phyloP scores from a whole-genome alignment of 768 basidiomycete genomes.

The Collybia sordida region DNA sequence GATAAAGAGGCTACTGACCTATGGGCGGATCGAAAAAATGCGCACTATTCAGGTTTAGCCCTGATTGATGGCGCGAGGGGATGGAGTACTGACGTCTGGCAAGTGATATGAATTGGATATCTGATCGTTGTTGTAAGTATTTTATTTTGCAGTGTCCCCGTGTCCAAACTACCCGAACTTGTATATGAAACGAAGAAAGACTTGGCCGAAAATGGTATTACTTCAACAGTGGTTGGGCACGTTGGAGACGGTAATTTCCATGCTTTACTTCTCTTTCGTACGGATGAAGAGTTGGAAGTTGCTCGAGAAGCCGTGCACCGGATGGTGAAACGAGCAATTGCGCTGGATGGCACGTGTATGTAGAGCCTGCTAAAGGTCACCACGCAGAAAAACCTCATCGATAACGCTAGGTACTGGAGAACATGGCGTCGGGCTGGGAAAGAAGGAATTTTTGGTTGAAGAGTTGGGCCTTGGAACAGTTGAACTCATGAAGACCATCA shows the following conservation, averaged over 20 bases:
- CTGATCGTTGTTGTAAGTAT: background rate
- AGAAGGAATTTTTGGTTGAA: slow-evolving; percentile 74
- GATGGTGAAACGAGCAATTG: slow-evolving; percentile 69
- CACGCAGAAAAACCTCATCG: background rate
- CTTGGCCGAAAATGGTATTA: slow-evolving; percentile 51
- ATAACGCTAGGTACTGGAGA: slow-evolving; percentile 63
- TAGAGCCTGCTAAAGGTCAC: background rate
- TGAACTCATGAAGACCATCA: slow-evolving; percentile 80
- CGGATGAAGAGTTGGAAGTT: slow-evolving; percentile 47
- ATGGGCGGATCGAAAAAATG: slow-evolving; percentile 78
- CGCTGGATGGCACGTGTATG: slow-evolving; percentile 73
- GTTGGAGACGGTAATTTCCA: slow-evolving; percentile 67
- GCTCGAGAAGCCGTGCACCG: slow-evolving; percentile 50
- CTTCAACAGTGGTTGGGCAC: slow-evolving; percentile 71
- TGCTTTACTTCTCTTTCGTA: slow-evolving; percentile 54
- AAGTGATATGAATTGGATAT: background rate
- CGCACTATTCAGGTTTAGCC: slow-evolving; percentile 54
- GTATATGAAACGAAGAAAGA: slow-evolving; percentile 75
- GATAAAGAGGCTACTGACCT: slow-evolving; percentile 67
- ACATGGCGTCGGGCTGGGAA: slow-evolving; percentile 87
- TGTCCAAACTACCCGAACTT: slow-evolving; percentile 63
- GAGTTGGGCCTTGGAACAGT: slow-evolving; percentile 87
- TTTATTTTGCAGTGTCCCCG: slow-evolving; percentile 44
- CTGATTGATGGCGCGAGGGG: slow-evolving; percentile 54
- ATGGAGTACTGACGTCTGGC: slow-evolving; percentile 82